Percentiles rank a stretch among this genome's conserved stretches.
phyloP scores from a whole-genome alignment of 1,139 yeast genomes.

The Kodamaea plutei region DNA sequence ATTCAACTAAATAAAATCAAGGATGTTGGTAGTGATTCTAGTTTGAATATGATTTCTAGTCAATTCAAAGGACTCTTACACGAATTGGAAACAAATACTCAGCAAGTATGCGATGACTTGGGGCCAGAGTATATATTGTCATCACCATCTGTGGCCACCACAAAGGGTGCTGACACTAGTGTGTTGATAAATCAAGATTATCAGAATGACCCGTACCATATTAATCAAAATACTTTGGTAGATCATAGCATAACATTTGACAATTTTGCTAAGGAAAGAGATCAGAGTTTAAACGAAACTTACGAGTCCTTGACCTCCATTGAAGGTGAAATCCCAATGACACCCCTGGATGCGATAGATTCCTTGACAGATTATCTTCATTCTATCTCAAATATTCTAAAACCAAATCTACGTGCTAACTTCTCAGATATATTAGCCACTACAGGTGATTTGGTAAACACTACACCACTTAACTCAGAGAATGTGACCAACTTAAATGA shows the following conservation, averaged over 20 bases:
- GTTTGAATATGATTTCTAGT: not conserved
- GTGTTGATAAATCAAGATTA: not conserved
- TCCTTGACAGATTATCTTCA: constrained; percentile 10
- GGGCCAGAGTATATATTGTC: not conserved
- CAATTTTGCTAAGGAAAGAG: constrained; percentile 10
- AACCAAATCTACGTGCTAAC: constrained; percentile 10
- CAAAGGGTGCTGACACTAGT: too few relatives aligned
- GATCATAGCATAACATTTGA: constrained; percentile 2
- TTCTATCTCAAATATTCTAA: constrained; percentile 12
- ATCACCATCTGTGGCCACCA: not conserved
- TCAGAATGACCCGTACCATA: not conserved
- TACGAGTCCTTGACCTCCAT: constrained; percentile 15
- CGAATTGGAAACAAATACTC: not conserved
- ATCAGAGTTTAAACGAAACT: constrained; percentile 14
- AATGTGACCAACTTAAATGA: constrained; percentile 18
- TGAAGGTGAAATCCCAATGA: constrained; percentile 5
- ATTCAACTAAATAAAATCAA: constrained; percentile 1
- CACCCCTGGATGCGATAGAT: constrained; percentile 12
- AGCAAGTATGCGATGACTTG: too few relatives aligned
- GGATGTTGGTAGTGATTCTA: constrained; percentile 1
- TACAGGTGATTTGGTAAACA: constrained; percentile 14
- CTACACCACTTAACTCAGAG: constrained; percentile 15
- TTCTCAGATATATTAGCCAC: constrained; percentile 16
- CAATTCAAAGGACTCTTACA: not conserved
- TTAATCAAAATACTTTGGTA: constrained; percentile 5